A percentile compares a stretch with the other conserved stretches of the same genome.
These are phyloP conservation scores for Umbelopsis ramanniana DNA, from an alignment of 192 early-diverging fungal species.

Conservation along the genomic window DNA sequence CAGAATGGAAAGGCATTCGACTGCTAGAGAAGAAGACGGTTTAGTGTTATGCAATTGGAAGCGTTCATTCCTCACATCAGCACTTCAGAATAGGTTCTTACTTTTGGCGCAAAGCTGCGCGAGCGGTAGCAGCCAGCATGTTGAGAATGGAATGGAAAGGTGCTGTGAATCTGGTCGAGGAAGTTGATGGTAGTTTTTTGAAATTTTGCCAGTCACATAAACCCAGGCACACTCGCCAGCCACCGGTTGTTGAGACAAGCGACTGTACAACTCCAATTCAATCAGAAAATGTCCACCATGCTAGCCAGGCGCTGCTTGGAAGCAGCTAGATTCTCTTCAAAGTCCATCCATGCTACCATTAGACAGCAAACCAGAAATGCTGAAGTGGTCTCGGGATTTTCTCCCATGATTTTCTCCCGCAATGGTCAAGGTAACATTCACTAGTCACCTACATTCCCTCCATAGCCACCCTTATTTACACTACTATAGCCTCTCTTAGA, in stretches of 20 bases:
- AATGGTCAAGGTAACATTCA: not conserved
- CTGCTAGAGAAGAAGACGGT: not conserved
- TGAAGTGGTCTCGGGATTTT: slow-evolving; percentile 14
- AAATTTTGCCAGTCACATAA: not conserved
- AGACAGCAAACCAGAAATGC: slow-evolving; percentile 15
- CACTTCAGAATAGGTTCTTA: not conserved
- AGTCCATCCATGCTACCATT: not conserved
- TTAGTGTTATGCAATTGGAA: not conserved
- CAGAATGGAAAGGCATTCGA: not conserved
- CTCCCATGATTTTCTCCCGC: slow-evolving; percentile 11
- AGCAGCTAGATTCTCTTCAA: not conserved
- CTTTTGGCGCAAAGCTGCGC: slow-evolving; percentile 7
- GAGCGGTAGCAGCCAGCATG: slow-evolving; percentile 18
- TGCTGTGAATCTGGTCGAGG: too few relatives aligned
- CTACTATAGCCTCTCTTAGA: slow-evolving; percentile 9
- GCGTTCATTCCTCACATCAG: not conserved
- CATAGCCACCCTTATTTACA: not conserved
- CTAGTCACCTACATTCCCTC: not conserved
- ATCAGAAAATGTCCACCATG: not conserved
- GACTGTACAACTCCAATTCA: not conserved
- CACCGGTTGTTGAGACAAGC: not conserved
- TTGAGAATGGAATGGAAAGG: not conserved
- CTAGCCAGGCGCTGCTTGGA: slow-evolving; percentile 10
- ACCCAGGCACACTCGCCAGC: not conserved
- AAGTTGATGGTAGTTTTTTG: not conserved